Base-by-base conservation (phyloP, 2,329 filamentous ascomycete genomes). In the Fusarium graminum region DNA sequence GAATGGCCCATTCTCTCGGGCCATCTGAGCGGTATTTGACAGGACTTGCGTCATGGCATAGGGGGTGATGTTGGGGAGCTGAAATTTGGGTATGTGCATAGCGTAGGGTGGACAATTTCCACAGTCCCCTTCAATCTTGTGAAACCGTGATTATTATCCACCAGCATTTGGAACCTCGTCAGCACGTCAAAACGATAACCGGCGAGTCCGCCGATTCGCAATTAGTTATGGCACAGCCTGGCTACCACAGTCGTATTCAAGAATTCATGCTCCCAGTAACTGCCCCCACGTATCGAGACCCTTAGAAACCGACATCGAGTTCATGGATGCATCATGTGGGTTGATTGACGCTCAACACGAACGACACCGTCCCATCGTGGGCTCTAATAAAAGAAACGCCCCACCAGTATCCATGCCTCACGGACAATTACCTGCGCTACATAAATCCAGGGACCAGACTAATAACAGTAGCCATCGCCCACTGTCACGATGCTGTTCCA, bases 111-210 rank as follows among this genome's bases (percentile, higher is more conserved):
- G 16, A 42, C 17, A 41, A 53, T 57, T 26, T 60, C 52, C 60
- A 56, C 52, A 26, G 49, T 68, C 45, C 43, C 58, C 47, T 57
- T 56, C 50, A 50, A 47, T 45, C 39, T 63, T 49, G 43, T 71
- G 55, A 72, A 72, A 63, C 67, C 47, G 36, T 70, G 59, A 64
- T 9, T n/a, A 36, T 46, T 61, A 64, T 61, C 56, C 47, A 44
- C 39, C 50, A 60, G 52, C 26, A 41, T 50, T 38, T 57, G 25
- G 22, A 36, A 63, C 25, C 52, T 42, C 39, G 51, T 52, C 58
- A 61, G 54, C 44, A 58, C 34, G 32, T 53, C 56, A 59, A 50
- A 41, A 49, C 57, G 53, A 59, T 60, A 30, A 49, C 59, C 69
- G 69, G 68, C 57, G 58, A 71, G 47, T 60, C 70, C 65, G 65